A percentile compares a stretch with the other conserved stretches of the same genome.
Conservation (phyloP, 2,329 filamentous ascomycete species). For the Ophiostoma triangulosporum region DNA sequence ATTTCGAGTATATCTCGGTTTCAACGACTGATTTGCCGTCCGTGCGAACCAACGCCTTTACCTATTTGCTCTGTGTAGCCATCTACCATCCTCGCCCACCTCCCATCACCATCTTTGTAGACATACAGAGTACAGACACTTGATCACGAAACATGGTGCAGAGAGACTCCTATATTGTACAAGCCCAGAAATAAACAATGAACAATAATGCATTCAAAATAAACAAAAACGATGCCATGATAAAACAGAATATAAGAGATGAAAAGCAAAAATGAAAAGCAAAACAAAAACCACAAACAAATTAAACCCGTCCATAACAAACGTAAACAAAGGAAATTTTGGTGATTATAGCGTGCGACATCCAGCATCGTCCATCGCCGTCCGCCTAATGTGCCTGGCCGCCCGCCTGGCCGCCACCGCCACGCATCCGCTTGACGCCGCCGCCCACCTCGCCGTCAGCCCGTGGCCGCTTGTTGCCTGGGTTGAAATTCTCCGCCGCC, state of each 20-base stretch:
- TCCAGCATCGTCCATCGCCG: neutral
- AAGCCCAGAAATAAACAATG: too few relatives aligned
- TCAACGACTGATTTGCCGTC: too few relatives aligned
- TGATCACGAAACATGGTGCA: too few relatives aligned
- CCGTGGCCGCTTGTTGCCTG: slow-evolving; percentile 40
- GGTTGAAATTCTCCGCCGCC: slow-evolving; percentile 37
- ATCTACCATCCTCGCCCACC: too few relatives aligned
- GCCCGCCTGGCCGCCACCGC: slow-evolving; percentile 9
- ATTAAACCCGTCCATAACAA: neutral
- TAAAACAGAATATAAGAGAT: neutral
- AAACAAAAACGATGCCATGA: neutral
- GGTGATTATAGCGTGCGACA: neutral
- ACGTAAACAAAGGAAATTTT: neutral
- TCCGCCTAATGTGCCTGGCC: neutral
- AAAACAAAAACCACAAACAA: neutral
- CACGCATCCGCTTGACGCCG: slow-evolving; percentile 25
- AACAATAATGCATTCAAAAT: too few relatives aligned
- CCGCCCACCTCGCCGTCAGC: slow-evolving; percentile 29
- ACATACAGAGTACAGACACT: too few relatives aligned
- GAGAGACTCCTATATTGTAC: too few relatives aligned
- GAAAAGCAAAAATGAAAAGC: neutral
- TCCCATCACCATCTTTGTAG: too few relatives aligned
- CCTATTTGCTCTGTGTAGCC: too few relatives aligned
- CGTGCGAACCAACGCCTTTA: too few relatives aligned
- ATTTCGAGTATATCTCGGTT: neutral